Evolutionary conservation across 345 rosid genomes (phyloP).

Genomic region (Tarenaya hassleriana): DNA sequence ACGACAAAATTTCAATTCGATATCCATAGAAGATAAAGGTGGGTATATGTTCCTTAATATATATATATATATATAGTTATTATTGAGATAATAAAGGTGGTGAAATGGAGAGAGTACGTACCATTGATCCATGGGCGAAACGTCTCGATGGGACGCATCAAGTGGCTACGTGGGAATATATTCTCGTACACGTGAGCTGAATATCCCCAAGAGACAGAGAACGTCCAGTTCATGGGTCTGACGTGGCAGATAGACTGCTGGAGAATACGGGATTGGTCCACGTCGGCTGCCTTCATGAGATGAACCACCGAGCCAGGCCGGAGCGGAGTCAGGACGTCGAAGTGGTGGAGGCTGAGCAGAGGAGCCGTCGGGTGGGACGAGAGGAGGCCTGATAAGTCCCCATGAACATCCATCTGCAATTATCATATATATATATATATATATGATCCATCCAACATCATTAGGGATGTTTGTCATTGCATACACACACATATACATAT

Average conservation of each 20-base stretch:
- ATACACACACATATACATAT: no score
- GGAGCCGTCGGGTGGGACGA: constrained; percentile 57
- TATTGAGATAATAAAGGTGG: no score
- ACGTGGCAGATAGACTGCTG: constrained; percentile 58
- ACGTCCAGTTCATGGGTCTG: constrained; percentile 41
- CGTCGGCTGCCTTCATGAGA: constrained; percentile 45
- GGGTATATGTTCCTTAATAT: no score
- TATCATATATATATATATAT: background rate
- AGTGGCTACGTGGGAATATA: constrained; percentile 37
- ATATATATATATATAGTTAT: no score
- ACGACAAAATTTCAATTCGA: no score
- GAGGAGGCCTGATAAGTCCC: constrained; percentile 51
- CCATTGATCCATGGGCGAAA: constrained; percentile 36
- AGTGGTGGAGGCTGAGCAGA: constrained; percentile 50
- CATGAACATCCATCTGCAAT: constrained; percentile 49
- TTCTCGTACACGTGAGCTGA: constrained; percentile 44
- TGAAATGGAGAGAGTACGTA: no score
- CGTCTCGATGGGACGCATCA: constrained; percentile 44
- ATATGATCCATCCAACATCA: background rate
- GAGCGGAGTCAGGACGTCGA: constrained; percentile 38
- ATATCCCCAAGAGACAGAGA: constrained; percentile 66
- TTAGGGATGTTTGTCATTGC: background rate
- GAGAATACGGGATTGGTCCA: constrained; percentile 47
- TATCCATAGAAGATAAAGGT: no score
- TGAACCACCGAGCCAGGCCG: constrained; percentile 36